These are phyloP conservation scores for Uncinocarpus reesii DNA, from an alignment of 2,329 filamentous ascomycete genomes.

Conservation along the genomic window DNA sequence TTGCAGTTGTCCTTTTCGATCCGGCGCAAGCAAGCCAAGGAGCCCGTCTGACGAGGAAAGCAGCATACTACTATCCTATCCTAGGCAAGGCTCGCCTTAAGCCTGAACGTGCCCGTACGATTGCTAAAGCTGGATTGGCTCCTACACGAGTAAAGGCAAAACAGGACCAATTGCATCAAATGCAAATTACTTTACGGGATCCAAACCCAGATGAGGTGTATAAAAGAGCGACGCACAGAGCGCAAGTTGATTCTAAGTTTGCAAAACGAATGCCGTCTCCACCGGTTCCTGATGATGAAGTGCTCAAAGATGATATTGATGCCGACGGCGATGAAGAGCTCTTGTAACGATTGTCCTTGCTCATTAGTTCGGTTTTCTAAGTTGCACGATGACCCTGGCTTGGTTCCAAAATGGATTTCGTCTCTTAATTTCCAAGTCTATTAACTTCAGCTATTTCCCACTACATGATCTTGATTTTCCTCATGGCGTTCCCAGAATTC, in stretches of 20 bases:
- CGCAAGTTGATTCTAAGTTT: constrained; percentile 39
- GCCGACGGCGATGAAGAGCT: constrained; percentile 17
- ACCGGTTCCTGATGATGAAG: constrained; percentile 22
- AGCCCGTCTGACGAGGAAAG: constrained; percentile 35
- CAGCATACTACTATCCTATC: constrained; percentile 54
- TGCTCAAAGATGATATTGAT: constrained; percentile 19
- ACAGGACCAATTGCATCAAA: constrained; percentile 44
- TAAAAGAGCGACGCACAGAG: constrained; percentile 37
- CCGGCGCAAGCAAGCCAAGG: constrained; percentile 27
- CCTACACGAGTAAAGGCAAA: constrained; percentile 31
- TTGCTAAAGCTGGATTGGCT: constrained; percentile 33
- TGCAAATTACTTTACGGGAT: constrained; percentile 44
- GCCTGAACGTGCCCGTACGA: constrained; percentile 38
- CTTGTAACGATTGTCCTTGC: not conserved
- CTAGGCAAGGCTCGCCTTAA: constrained; percentile 47
- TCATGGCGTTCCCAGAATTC: no score
- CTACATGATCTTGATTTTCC: no score
- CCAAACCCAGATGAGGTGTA: constrained; percentile 42
- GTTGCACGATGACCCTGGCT: no score
- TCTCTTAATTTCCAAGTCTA: no score
- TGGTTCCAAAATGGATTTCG: no score
- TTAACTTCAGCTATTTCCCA: no score
- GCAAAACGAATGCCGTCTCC: constrained; percentile 29
- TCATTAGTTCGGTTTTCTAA: not conserved
- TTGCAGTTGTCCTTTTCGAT: constrained; percentile 51